These are phyloP conservation scores for Eucalyptus urophylla DNA, from an alignment of 345 rosid genomes.

Conservation along the genomic window DNA sequence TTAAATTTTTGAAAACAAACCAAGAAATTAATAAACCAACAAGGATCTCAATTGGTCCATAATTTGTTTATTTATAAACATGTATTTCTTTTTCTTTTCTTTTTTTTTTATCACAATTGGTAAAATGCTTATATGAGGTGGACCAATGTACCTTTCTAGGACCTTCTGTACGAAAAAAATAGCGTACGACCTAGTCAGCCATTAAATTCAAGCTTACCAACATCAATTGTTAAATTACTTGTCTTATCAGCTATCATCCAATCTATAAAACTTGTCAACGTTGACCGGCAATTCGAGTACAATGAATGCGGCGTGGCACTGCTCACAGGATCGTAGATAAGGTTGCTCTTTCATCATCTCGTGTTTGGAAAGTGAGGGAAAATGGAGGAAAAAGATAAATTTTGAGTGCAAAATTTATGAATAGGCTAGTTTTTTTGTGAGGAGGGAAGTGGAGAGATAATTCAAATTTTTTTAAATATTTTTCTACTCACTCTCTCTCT, in stretches of 20 bases:
- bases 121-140: neutral
- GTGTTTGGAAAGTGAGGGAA: neutral
- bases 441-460: neutral
- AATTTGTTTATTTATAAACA: no score
- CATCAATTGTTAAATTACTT: neutral
- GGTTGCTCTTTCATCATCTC: rapidly evolving
- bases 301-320: neutral
- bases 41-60: neutral
- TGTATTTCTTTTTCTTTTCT: no score
- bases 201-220: neutral
- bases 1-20: neutral
- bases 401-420: neutral
- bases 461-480: neutral
- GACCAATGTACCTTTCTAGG: neutral
- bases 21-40: neutral
- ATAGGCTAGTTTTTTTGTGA: neutral
- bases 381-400: neutral
- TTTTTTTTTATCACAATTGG: neutral
- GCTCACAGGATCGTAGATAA: neutral
- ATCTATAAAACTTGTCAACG: neutral
- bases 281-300: neutral
- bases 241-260: neutral
- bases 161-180: neutral
- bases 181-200: neutral
- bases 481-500: neutral